A percentile compares a stretch with the other conserved stretches of the same genome.
phyloP scores from a whole-genome alignment of 2,329 filamentous ascomycete genomes.

The Pseudocercospora ulei region DNA sequence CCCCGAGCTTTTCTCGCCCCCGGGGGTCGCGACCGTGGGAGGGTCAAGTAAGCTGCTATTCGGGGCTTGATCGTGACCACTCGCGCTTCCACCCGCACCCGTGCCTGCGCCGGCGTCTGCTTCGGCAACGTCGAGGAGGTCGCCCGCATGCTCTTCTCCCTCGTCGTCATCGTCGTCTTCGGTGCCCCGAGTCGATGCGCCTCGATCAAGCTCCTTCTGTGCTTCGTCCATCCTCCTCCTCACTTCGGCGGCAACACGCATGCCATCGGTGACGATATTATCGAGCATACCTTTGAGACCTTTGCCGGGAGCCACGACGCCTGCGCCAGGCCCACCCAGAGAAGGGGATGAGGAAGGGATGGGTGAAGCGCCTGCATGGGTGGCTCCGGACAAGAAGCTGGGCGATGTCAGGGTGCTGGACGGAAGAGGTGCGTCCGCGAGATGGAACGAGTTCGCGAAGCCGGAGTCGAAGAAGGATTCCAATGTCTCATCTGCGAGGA shows the following conservation, averaged over 20 bases:
- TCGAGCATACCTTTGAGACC: conserved; percentile 87
- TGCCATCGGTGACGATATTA: conserved; percentile 94
- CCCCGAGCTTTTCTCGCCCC: conserved; percentile 11
- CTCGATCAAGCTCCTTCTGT: conserved; percentile 79
- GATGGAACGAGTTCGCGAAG: conserved; percentile 84
- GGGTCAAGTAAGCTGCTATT: conserved; percentile 19
- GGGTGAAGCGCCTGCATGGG: conserved; percentile 10
- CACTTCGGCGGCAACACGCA: conserved; percentile 90
- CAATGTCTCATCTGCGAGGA: conserved; percentile 86
- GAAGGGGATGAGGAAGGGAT: conserved; percentile 25
- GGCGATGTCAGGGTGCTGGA: conserved; percentile 45
- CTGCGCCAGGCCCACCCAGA: conserved; percentile 35
- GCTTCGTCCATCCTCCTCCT: conserved; percentile 89
- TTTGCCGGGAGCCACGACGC: conserved; percentile 55
- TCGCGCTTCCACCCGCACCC: conserved; percentile 7
- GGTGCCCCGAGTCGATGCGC: conserved; percentile 50
- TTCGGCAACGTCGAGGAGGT: conserved; percentile 45
- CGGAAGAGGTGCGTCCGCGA: conserved; percentile 55
- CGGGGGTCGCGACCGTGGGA: conserved; percentile 13
- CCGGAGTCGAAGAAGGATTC: conserved; percentile 97
- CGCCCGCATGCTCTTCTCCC: conserved; percentile 54
- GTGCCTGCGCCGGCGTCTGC: conserved; percentile 36
- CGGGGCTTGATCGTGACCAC: conserved; percentile 26
- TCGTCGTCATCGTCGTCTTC: conserved; percentile 52
- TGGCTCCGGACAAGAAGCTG: conserved; percentile 63